Conservation (phyloP, 148 eudicot genomes). For the Talinum fruticosum region DNA sequence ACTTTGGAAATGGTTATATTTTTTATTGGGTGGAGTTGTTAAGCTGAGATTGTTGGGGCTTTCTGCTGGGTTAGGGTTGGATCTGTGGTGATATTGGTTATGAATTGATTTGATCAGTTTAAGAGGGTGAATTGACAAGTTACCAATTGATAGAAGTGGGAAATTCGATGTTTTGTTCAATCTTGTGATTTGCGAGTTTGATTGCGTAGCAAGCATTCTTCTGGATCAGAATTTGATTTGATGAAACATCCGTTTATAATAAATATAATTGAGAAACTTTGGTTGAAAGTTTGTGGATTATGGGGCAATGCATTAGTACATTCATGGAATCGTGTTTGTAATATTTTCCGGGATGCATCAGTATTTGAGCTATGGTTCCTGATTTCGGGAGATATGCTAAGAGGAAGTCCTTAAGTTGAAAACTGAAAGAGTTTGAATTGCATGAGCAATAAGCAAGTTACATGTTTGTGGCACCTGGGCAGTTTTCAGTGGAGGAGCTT, state of each 20-base stretch:
- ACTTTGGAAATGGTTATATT: neutral
- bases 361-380: neutral
- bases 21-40: neutral
- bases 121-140: neutral
- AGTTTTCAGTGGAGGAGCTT: neutral
- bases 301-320: neutral
- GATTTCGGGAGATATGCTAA: neutral
- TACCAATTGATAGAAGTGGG: neutral
- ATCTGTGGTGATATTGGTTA: constrained; percentile 9
- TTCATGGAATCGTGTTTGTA: neutral
- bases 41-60: neutral
- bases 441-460: neutral
- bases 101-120: neutral
- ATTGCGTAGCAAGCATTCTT: neutral
- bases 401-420: neutral
- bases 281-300: neutral
- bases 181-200: neutral
- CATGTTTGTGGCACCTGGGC: neutral
- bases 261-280: neutral
- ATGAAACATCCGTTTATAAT: neutral
- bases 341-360: neutral
- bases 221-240: neutral
- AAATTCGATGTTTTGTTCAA: neutral
- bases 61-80: constrained; percentile 3
- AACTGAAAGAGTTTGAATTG: neutral